Percentiles rank a stretch among this genome's conserved stretches.
Evolutionary conservation across 2,329 filamentous ascomycete species (phyloP).

Genomic region (Cytospora mali): DNA sequence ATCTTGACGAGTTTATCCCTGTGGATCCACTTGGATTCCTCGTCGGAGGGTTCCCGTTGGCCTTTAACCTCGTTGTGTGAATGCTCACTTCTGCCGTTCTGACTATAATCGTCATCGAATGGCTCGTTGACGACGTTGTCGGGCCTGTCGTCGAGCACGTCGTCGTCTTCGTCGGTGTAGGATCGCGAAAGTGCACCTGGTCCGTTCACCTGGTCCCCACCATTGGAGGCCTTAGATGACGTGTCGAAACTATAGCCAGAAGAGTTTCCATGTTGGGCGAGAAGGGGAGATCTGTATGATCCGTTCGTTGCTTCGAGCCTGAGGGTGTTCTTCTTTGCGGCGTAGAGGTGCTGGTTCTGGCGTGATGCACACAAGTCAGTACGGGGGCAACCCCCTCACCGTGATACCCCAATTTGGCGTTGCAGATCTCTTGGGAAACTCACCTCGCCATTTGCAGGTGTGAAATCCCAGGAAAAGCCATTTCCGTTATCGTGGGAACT

Average conservation of each 20-base stretch:
- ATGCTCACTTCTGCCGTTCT: constrained; percentile 22
- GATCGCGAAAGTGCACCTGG: constrained; percentile 24
- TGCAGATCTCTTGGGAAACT: constrained; percentile 31
- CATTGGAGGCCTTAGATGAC: constrained; percentile 21
- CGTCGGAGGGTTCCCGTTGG: constrained; percentile 45
- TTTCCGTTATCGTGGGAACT: constrained; percentile 53
- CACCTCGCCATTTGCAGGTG: constrained; percentile 42
- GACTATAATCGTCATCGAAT: constrained; percentile 32
- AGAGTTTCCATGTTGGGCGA: constrained; percentile 27
- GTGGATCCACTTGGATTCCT: constrained; percentile 81
- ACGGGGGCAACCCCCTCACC: constrained; percentile 14
- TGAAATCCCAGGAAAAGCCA: constrained; percentile 48
- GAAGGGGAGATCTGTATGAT: constrained; percentile 25
- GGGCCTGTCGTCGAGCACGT: constrained; percentile 44
- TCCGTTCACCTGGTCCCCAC: constrained; percentile 20
- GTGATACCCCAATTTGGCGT: constrained; percentile 9
- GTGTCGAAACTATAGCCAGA: constrained; percentile 12
- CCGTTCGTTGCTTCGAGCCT: constrained; percentile 25
- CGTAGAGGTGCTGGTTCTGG: constrained; percentile 27
- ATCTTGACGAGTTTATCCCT: constrained; percentile 81
- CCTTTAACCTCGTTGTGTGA: constrained; percentile 33
- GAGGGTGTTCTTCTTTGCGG: constrained; percentile 22
- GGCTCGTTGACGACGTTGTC: constrained; percentile 50
- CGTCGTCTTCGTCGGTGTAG: constrained; percentile 31
- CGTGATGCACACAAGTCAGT: constrained; percentile 3